phyloP scores from a whole-genome alignment of 768 basidiomycete genomes.

The Rhodotorula diobovata region DNA sequence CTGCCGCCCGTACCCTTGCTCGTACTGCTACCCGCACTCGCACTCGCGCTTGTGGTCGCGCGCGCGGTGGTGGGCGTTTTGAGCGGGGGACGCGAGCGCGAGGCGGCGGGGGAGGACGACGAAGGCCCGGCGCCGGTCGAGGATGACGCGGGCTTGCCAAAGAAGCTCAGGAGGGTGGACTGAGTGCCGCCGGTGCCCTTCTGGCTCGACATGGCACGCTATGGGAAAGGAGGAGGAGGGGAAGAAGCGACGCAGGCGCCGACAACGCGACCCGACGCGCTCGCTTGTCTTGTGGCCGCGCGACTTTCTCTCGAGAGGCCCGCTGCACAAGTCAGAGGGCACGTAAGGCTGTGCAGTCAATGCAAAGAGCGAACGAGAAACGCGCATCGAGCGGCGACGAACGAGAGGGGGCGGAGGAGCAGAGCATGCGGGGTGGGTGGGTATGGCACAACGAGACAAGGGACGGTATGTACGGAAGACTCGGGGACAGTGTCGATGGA shows the following conservation, averaged over 20 bases:
- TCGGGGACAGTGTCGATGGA: no score
- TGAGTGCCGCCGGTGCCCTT: not conserved
- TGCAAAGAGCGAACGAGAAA: no score
- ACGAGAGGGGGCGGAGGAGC: no score
- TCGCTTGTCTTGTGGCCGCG: no score
- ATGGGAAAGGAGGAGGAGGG: not conserved
- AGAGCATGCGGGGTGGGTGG: not conserved
- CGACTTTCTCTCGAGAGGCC: no score
- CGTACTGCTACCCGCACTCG: not conserved
- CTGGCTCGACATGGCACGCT: not conserved
- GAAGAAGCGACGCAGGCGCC: no score
- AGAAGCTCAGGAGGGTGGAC: slow-evolving; percentile 19
- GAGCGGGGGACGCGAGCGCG: slow-evolving; percentile 4
- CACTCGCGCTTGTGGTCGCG: not conserved
- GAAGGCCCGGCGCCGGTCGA: not conserved
- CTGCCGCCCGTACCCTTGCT: not conserved
- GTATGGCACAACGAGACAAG: no score
- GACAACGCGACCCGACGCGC: not conserved
- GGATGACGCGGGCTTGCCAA: slow-evolving; percentile 7
- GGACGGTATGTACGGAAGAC: not conserved
- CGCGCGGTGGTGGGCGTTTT: not conserved
- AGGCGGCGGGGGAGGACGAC: not conserved
- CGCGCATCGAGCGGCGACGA: not conserved
- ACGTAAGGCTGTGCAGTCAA: no score
- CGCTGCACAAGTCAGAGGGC: fast-evolving